Base-by-base conservation (phyloP, 306 rosid species). In the Echinosophora koreensis region DNA sequence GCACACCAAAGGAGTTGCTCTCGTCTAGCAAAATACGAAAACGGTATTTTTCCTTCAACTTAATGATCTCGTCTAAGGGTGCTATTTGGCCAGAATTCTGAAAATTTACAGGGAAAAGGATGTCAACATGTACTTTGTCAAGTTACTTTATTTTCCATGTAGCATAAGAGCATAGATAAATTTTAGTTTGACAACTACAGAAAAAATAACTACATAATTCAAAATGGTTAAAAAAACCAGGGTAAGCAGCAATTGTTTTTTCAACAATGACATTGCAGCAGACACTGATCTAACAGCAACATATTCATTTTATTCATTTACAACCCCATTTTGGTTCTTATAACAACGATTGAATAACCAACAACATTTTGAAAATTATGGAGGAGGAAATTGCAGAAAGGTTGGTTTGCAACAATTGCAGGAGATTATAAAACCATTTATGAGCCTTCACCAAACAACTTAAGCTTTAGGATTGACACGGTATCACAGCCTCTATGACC, bases 21-120 rank as follows among this genome's bases (percentile, higher is more conserved):
- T 92, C 99, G 71, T 96, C 99, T 89, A 96, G 73, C 84, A 91
- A 83, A 85, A 91, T 93, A 65, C 98, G 99, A 68, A 96, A 96
- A 1, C 75, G 81, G 64, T 89, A 88, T 81, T 89, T 84, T 89
- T 96, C 99, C 89, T 96, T 96, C 93, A 96, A 80, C 78, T 80
- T 87, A 80, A 92, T 90, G 83, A 96, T 96, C 88, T 92, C 91
- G 13, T 91, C 92, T 46, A 96, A 81, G 57, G 97, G 98, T 80
- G 97, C 96, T 72, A 96, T 90, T 86, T 91, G 97, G 66, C 99
- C 98, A 85, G 99, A 96, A 80, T 92, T 96, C 99, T 96, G 86
- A 56, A 84, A 81, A 51, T 27, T 17, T 38, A 50, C 71, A 59
- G 22, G n/a, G 63, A 50, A 28, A 59, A 73, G 22, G 49, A 74